Evolutionary conservation across 2,329 filamentous ascomycete genomes (phyloP).

Genomic region (Trichoderma hamatum): DNA sequence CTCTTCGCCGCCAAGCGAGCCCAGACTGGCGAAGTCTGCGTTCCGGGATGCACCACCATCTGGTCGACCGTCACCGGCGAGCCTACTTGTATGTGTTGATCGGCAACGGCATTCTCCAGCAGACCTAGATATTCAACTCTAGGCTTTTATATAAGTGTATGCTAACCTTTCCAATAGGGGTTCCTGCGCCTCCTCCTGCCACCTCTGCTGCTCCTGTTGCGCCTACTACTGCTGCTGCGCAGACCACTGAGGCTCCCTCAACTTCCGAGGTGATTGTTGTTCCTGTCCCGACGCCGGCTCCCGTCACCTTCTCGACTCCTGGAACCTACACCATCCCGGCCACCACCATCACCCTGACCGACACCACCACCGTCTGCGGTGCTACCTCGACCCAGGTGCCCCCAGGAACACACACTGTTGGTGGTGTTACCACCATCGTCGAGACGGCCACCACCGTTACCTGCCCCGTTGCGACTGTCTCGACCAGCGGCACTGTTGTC

Average conservation of each 20-base stretch:
- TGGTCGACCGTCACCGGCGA: conserved; percentile 71
- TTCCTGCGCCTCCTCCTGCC: conserved; percentile 40
- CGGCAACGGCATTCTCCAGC: neutral
- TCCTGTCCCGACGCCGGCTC: conserved; percentile 55
- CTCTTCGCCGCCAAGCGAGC: conserved; percentile 58
- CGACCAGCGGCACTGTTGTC: conserved; percentile 58
- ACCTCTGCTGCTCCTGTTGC: conserved; percentile 32
- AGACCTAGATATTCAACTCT: neutral
- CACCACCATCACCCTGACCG: conserved; percentile 68
- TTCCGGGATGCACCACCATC: conserved; percentile 70
- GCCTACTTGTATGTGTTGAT: conserved; percentile 60
- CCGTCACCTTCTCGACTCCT: conserved; percentile 62
- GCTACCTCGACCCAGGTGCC: conserved; percentile 64
- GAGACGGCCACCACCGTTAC: conserved; percentile 66
- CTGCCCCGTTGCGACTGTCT: conserved; percentile 69
- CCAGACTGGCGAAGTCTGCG: conserved; percentile 53
- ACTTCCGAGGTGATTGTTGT: conserved; percentile 48
- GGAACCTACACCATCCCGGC: conserved; percentile 77
- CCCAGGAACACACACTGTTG: conserved; percentile 67
- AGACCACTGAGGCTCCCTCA: conserved; percentile 32
- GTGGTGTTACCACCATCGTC: conserved; percentile 74
- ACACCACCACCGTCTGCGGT: conserved; percentile 68
- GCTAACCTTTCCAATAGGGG: conserved; percentile 40
- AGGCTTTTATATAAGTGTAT: neutral
- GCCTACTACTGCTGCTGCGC: conserved; percentile 10